Base-by-base conservation (phyloP, 371 early-diverging fungal species). In the Zancudomyces culisetae region DNA sequence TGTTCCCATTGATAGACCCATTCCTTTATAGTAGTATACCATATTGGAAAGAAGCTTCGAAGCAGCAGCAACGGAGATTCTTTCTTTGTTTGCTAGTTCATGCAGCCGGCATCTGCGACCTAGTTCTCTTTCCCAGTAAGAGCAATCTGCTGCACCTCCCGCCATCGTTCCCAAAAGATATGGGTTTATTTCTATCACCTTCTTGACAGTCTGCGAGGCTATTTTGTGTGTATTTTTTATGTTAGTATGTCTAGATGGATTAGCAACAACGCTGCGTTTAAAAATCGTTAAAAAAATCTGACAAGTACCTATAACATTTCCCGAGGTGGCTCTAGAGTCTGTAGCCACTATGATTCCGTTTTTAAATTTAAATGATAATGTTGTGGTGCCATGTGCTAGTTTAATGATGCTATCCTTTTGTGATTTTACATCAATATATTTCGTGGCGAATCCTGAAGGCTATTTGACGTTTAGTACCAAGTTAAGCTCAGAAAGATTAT, bases 111-210 rank as follows among this genome's bases (percentile, higher is more conserved):
- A 98, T 55, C 94, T 81, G 60, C 91, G 76, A 18, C 98, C 99
- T 58, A 99, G 81, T 60, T 94, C 88, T 51, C 98, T 86, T 66
- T 99, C 98, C 99, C 99, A 99, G 71, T 83, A 99, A 49, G 81
- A 84, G 75, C 99, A 99, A 69, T 99, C 99, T n/a, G 99, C 99
- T 24, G 99, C 99, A 71, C 99, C 99, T 56, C 99, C 99, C 39
- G 99, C 99, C 97, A 99, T 95, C 22, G 99, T 99, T 43, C 99
- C 99, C 55, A 99, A 76, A 47, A 99, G 73, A 68, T 94, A 94
- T 41, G 93, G 93, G 70, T 99, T 99, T 62, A 99, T 96, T 69
- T 98, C 97, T 64, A 99, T 98, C 21, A 99, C 93, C 74, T 99
- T 99, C 60, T 98, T 94, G 26, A 99, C 98, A 26, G 87, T 85